phyloP scores from a whole-genome alignment of 2,329 filamentous ascomycete species.

The Aspergillus sp. region DNA sequence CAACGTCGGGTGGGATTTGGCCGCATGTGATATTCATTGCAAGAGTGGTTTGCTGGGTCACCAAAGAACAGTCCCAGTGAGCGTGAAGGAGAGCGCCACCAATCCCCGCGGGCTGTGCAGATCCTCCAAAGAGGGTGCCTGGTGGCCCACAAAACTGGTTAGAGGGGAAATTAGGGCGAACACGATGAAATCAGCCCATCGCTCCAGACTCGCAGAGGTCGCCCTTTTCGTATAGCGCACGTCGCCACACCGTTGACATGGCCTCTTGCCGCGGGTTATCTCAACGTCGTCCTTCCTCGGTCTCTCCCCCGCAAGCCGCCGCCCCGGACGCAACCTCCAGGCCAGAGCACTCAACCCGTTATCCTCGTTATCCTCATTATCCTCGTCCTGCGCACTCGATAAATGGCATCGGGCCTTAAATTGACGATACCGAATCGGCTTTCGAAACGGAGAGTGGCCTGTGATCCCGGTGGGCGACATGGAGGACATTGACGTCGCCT shows the following conservation, averaged over 20 bases:
- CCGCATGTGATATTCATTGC: not conserved
- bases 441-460: not conserved
- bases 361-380: too few relatives aligned
- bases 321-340: too few relatives aligned
- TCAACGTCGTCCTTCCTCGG: too few relatives aligned
- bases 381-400: too few relatives aligned
- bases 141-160: not conserved
- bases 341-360: too few relatives aligned
- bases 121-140: conserved; percentile 7
- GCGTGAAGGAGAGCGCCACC: not conserved
- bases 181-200: not conserved
- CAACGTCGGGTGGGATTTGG: not conserved
- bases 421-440: not conserved
- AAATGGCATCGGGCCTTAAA: not conserved
- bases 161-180: not conserved
- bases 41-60: not conserved
- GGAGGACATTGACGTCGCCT: not conserved
- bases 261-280: too few relatives aligned
- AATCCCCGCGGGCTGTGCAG: conserved; percentile 15
- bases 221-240: not conserved
- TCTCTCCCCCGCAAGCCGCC: too few relatives aligned
- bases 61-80: too few relatives aligned
- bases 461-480: not conserved
- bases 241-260: not conserved
- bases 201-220: not conserved